These are phyloP conservation scores for Selenicereus undatus DNA, from an alignment of 148 eudicot genomes.

Conservation along the genomic window DNA sequence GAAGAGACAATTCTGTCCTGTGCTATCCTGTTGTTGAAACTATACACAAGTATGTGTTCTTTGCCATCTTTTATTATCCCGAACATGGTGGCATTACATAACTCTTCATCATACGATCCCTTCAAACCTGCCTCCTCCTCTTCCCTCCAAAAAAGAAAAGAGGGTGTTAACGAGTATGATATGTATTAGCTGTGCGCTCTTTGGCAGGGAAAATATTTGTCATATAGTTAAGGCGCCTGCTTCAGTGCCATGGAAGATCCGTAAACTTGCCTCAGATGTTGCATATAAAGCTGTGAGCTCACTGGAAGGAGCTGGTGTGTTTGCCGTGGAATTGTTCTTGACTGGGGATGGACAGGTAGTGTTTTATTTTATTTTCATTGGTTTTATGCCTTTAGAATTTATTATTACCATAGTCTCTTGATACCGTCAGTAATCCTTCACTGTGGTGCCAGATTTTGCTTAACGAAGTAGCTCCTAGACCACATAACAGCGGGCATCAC, in stretches of 20 bases:
- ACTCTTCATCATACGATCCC: neutral
- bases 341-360: conserved; percentile 79
- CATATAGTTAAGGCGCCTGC: conserved; percentile 97
- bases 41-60: conserved; percentile 64
- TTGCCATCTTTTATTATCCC: neutral
- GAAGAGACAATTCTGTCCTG: conserved; percentile 68
- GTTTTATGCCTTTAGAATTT: neutral
- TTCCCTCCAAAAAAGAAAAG: neutral
- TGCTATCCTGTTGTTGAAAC: conserved; percentile 97
- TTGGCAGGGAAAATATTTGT: conserved; percentile 78
- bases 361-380: neutral
- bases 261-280: conserved; percentile 72
- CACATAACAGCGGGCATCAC: conserved; percentile 98
- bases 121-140: neutral
- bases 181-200: conserved; percentile 13
- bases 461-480: conserved; percentile 96
- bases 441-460: conserved; percentile 56
- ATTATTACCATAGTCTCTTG: neutral
- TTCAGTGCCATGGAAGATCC: conserved; percentile 67
- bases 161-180: neutral
- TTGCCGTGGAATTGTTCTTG: conserved; percentile 90
- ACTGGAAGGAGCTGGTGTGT: conserved; percentile 94
- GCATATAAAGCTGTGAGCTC: conserved; percentile 79
- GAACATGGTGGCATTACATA: neutral
- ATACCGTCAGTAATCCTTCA: neutral